Evolutionary conservation across 2,329 filamentous ascomycete species (phyloP).

Genomic region (Thelonectria blattea): DNA sequence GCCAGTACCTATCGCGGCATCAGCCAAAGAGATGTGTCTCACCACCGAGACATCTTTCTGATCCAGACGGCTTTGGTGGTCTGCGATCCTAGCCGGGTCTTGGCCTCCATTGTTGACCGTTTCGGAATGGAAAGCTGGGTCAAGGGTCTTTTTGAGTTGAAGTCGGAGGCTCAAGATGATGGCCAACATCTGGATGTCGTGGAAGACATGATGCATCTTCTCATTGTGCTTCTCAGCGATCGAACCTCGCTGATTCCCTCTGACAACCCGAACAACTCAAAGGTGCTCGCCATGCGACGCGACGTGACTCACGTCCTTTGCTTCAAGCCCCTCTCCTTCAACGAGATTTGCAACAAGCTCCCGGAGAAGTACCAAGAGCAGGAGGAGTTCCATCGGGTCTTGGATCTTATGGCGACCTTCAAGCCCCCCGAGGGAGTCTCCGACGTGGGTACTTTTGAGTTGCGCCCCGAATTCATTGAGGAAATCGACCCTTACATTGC

Average conservation of each 20-base stretch:
- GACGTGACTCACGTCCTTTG: slow-evolving; percentile 94
- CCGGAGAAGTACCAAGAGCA: slow-evolving; percentile 90
- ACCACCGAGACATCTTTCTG: slow-evolving; percentile 93
- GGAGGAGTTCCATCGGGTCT: slow-evolving; percentile 82
- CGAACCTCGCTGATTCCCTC: slow-evolving; percentile 77
- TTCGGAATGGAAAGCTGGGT: slow-evolving; percentile 91
- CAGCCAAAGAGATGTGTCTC: slow-evolving; percentile 86
- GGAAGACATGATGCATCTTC: slow-evolving; percentile 92
- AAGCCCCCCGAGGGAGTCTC: slow-evolving; percentile 89
- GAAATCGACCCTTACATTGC: slow-evolving; percentile 94
- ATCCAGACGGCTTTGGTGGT: slow-evolving; percentile 89
- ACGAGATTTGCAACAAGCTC: slow-evolving; percentile 84
- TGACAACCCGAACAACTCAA: slow-evolving; percentile 68
- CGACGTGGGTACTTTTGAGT: slow-evolving; percentile 91
- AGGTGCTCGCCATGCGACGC: slow-evolving; percentile 76
- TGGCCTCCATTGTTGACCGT: slow-evolving; percentile 89
- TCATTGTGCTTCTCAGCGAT: slow-evolving; percentile 91
- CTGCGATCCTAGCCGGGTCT: slow-evolving; percentile 80
- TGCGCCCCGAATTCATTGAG: slow-evolving; percentile 85
- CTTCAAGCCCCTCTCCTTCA: slow-evolving; percentile 95
- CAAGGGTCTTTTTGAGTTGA: slow-evolving; percentile 77
- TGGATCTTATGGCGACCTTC: slow-evolving; percentile 88
- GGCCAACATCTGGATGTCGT: slow-evolving; percentile 88
- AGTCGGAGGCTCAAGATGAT: slow-evolving; percentile 80
- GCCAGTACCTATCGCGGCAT: slow-evolving; percentile 93